Evolutionary conservation across 768 basidiomycete species (phyloP), one percentile per base, ranked within the genome.

Genomic region (Roridomyces roridus): DNA sequence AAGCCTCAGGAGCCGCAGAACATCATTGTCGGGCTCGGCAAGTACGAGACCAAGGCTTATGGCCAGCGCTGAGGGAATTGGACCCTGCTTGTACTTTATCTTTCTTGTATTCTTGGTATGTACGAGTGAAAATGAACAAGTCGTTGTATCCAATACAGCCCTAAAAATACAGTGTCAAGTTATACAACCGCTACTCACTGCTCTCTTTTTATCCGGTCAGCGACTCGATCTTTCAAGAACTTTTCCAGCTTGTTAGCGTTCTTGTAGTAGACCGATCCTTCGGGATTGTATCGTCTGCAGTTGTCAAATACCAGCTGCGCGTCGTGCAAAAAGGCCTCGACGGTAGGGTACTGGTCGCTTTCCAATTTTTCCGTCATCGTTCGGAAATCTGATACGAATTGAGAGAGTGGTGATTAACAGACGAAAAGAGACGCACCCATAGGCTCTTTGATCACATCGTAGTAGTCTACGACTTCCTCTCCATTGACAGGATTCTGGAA

Each of bases 361-460:
- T 93, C 88, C n/a, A 98, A 83, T 72, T 94, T 98, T 68, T 88
- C 80, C 63, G 89, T 85, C 85, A 98, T 96, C 2, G 92, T 94
- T 51, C 78, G 74, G 65, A 98, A 84, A 72, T 98, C 94, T 97
- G 37, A 17, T 36, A 21, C 29, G 34, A 36, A 21, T 50, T 20
- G 25, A 49, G 43, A 17, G 35, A 24, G 29, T 43, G 10, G 43
- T 55, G 20, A 53, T 11, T 34, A 25, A 8, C 17, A 55, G 28
- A 43, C 20, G 21, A 40, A 11, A 51, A 24, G 79, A 34, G 79
- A 34, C 86, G 55, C 63, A 94, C 94, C 95, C 96, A 98, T 98
- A 3, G 97, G 97, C 54, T 86, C 76, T 64, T 86, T 88, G 68
- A 98, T 87, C 44, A 95, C 85, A 20, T 93, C 88, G 71, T 93